Conservation (phyloP, 495 filamentous ascomycete genomes). For the Lindgomyces ingoldianus region DNA sequence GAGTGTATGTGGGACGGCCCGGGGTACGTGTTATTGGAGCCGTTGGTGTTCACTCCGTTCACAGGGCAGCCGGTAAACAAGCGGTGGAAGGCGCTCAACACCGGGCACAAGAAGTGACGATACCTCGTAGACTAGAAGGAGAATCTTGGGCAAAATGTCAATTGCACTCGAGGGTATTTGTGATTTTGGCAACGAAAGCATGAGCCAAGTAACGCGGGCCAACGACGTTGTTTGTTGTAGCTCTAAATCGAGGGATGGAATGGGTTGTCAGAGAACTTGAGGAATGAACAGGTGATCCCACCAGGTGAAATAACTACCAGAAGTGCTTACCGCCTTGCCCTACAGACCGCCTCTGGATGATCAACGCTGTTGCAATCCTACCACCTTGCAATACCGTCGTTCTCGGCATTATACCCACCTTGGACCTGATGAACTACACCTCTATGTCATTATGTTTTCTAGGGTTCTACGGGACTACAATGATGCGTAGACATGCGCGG, state of each 20-base stretch:
- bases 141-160: background rate
- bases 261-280: background rate
- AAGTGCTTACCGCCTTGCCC: background rate
- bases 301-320: background rate
- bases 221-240: conserved; percentile 1
- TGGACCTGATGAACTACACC: too few species aligned
- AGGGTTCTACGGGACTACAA: too few species aligned
- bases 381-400: too few species aligned
- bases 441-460: too few species aligned
- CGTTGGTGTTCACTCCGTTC: background rate
- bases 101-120: background rate
- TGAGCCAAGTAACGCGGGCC: background rate
- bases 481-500: background rate
- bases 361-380: too few species aligned
- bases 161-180: background rate
- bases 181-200: background rate
- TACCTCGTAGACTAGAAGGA: background rate
- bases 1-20: background rate
- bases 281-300: background rate
- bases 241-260: background rate
- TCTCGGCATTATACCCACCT: too few species aligned
- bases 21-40: background rate
- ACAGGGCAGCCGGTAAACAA: background rate
- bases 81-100: background rate
- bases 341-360: too few species aligned